These are phyloP conservation scores for Diaporthe aspalathi DNA, from an alignment of 2,329 filamentous ascomycete species.

Conservation along the genomic window DNA sequence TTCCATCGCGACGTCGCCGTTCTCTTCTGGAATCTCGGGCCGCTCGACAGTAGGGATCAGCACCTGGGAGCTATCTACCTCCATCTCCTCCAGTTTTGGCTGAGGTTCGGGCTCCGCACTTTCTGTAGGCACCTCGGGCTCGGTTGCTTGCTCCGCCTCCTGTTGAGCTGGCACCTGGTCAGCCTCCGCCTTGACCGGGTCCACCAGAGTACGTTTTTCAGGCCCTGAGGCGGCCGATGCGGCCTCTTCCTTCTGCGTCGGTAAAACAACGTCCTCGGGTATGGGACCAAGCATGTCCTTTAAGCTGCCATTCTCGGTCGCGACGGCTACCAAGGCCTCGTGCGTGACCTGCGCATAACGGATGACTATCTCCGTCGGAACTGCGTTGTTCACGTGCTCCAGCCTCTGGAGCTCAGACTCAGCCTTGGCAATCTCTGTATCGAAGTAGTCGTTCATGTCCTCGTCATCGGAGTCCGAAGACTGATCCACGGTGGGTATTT, in stretches of 20 bases:
- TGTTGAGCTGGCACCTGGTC: background rate
- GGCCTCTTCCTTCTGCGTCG: conserved; percentile 36
- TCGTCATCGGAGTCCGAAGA: conserved; percentile 69
- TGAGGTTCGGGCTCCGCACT: conserved; percentile 42
- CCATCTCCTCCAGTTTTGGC: conserved; percentile 57
- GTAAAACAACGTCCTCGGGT: conserved; percentile 48
- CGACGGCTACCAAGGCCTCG: conserved; percentile 60
- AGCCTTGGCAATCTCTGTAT: conserved; percentile 63
- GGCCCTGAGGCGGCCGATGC: conserved; percentile 37
- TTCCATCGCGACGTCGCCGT: conserved; percentile 53
- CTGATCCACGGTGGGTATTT: conserved; percentile 50
- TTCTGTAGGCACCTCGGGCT: conserved; percentile 35
- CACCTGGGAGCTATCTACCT: conserved; percentile 49
- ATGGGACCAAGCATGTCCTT: conserved; percentile 56
- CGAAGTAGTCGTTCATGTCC: conserved; percentile 68
- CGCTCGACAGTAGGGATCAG: conserved; percentile 44
- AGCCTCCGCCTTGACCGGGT: conserved; percentile 28
- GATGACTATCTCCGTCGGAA: conserved; percentile 56
- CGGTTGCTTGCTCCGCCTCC: conserved; percentile 38
- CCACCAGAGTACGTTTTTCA: conserved; percentile 39
- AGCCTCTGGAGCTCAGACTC: conserved; percentile 62
- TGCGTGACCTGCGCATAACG: conserved; percentile 62
- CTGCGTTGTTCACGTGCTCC: conserved; percentile 51
- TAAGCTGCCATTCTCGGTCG: conserved; percentile 58
- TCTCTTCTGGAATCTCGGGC: conserved; percentile 39